These are phyloP conservation scores for Euptelea pleiosperma DNA, from an alignment of 164 flowering plant genomes.

Conservation along the genomic window DNA sequence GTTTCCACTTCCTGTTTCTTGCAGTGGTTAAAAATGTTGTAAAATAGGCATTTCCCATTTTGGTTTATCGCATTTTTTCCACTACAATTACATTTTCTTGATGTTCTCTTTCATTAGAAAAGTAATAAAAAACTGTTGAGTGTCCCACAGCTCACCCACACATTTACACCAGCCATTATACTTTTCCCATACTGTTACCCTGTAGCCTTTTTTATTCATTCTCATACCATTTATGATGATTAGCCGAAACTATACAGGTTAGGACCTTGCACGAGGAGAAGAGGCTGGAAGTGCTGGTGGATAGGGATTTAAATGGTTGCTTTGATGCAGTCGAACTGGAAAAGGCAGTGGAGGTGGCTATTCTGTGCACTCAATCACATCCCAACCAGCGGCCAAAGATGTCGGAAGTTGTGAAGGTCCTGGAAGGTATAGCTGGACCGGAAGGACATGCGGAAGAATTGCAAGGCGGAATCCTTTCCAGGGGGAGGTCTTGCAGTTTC, in stretches of 20 bases:
- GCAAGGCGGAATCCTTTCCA: conserved; percentile 29
- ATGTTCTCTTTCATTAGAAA: too few species aligned
- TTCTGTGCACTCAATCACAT: conserved; percentile 67
- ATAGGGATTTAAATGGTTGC: conserved; percentile 65
- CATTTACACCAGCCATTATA: too few species aligned
- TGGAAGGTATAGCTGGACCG: conserved; percentile 54
- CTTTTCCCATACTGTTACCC: too few species aligned
- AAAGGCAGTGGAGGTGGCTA: conserved; percentile 55
- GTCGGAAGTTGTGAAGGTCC: conserved; percentile 68
- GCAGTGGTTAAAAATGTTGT: too few species aligned
- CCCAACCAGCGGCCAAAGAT: conserved; percentile 81
- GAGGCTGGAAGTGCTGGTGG: conserved; percentile 66
- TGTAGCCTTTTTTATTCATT: too few species aligned
- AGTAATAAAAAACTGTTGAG: too few species aligned
- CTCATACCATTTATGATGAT: too few species aligned
- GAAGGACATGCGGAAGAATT: conserved; percentile 38
- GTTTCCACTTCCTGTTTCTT: too few species aligned
- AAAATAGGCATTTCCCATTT: too few species aligned
- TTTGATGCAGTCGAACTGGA: conserved; percentile 54
- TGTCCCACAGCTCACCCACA: too few species aligned
- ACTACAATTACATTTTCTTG: too few species aligned
- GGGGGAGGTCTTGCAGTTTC: conserved; percentile 43
- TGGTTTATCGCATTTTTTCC: too few species aligned
- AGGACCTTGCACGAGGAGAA: conserved; percentile 58
- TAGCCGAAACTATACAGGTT: conserved; percentile 51